phyloP scores from a whole-genome alignment of 2,329 filamentous ascomycete genomes.

The Aspergillus amoenus region DNA sequence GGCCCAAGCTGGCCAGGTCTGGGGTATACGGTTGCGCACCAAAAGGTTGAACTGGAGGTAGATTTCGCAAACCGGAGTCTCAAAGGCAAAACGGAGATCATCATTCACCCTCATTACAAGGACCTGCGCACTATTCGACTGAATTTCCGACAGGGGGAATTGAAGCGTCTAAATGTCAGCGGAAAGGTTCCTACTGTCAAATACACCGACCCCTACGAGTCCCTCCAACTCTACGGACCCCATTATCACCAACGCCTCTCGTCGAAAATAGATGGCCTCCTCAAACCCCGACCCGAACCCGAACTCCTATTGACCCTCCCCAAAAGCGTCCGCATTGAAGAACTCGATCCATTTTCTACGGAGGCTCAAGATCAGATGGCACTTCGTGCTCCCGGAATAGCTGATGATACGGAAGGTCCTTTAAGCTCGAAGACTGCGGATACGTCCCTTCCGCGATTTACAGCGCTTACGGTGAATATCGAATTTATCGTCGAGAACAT shows the following conservation, averaged over 20 bases:
- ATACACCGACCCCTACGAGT: conserved; percentile 46
- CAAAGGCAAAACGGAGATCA: conserved; percentile 77
- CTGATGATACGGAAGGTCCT: conserved; percentile 39
- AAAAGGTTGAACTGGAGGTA: conserved; percentile 85
- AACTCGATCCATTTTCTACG: conserved; percentile 55
- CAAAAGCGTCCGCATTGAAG: conserved; percentile 60
- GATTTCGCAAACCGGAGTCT: conserved; percentile 76
- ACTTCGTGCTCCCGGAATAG: conserved; percentile 39
- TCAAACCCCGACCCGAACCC: conserved; percentile 53
- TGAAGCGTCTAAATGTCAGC: conserved; percentile 52
- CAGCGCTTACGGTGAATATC: conserved; percentile 65
- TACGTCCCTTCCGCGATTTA: conserved; percentile 50
- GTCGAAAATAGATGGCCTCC: conserved; percentile 62
- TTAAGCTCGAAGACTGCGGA: conserved; percentile 36
- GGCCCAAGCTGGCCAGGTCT: conserved; percentile 31
- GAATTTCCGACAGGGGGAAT: conserved; percentile 62
- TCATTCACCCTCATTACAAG: conserved; percentile 64
- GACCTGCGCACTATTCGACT: conserved; percentile 57
- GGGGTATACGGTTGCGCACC: conserved; percentile 67
- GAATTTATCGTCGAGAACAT: conserved; percentile 75
- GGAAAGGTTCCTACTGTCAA: conserved; percentile 40
- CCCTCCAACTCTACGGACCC: conserved; percentile 56
- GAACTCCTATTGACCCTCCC: conserved; percentile 62
- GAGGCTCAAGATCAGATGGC: conserved; percentile 48
- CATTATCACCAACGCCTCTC: conserved; percentile 77